Conservation (phyloP, 2,329 filamentous ascomycete species). For the Zymoseptoria brevis region DNA sequence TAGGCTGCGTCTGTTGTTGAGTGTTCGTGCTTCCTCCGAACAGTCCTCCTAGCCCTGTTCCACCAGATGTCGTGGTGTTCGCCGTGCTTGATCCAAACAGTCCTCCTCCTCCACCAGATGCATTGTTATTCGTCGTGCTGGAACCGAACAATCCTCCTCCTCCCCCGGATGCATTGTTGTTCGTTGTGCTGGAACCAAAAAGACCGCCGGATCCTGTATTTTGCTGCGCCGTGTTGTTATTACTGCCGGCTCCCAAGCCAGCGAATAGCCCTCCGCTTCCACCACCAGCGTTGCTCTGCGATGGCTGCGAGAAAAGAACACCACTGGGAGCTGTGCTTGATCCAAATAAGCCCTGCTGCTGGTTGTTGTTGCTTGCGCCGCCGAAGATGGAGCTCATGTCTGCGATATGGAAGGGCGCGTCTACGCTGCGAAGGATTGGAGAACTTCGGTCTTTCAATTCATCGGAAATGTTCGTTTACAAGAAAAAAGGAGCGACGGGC, state of each 20-base stretch:
- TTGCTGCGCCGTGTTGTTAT: slow-evolving; percentile 2
- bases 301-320: slow-evolving; percentile 11
- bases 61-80: slow-evolving; percentile 4
- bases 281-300: not conserved
- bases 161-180: slow-evolving; percentile 1
- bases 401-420: slow-evolving; percentile 6
- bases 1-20: slow-evolving; percentile 1
- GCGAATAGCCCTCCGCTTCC: slow-evolving; percentile 27
- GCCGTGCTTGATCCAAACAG: slow-evolving; percentile 5
- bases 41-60: slow-evolving; percentile 5
- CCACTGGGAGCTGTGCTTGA: slow-evolving; percentile 7
- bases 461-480: not conserved
- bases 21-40: slow-evolving; percentile 3
- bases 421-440: not conserved
- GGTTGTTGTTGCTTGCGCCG: slow-evolving; percentile 8
- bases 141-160: slow-evolving; percentile 4
- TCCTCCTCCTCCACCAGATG: not conserved
- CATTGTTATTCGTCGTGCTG: slow-evolving; percentile 4
- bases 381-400: slow-evolving; percentile 22
- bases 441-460: not conserved
- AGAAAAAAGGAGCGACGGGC: not conserved
- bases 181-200: slow-evolving; percentile 6
- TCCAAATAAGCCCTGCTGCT: slow-evolving; percentile 6
- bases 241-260: slow-evolving; percentile 13
- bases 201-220: slow-evolving; percentile 3